Conservation (phyloP, 148 eudicot species). For the Spergularia marina region DNA sequence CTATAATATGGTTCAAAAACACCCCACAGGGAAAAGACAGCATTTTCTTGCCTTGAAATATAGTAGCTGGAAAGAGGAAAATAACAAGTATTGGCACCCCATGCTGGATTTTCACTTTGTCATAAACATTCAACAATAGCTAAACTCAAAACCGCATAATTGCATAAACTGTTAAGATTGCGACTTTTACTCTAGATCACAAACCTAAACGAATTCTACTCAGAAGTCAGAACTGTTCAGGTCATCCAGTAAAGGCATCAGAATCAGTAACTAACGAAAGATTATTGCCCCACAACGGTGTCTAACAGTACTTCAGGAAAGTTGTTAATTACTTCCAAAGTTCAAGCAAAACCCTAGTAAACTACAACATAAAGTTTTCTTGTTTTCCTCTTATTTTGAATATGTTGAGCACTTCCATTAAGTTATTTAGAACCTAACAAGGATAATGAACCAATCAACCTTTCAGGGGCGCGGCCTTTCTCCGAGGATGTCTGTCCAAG, state of each 20-base stretch:
- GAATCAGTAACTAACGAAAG: not conserved
- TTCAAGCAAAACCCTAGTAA: not conserved
- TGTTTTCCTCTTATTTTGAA: not conserved
- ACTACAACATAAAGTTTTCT: not conserved
- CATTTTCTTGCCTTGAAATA: not conserved
- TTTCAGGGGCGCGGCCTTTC: conserved; percentile 56
- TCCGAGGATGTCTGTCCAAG: conserved; percentile 63
- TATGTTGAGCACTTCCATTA: not conserved
- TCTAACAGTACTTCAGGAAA: not conserved
- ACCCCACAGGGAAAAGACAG: not conserved
- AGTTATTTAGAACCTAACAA: not conserved
- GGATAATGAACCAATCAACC: conserved; percentile 37
- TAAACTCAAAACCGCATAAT: not conserved
- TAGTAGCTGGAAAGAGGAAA: not conserved
- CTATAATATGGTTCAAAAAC: not conserved
- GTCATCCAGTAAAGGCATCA: no score
- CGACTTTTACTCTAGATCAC: not conserved
- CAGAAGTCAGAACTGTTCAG: not conserved
- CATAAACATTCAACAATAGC: not conserved
- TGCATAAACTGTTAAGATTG: not conserved
- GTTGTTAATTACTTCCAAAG: not conserved
- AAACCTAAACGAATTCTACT: not conserved
- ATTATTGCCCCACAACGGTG: not conserved
- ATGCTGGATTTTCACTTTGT: not conserved
- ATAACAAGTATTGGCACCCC: not conserved